phyloP scores from a whole-genome alignment of 2,329 filamentous ascomycete species.

The Cytospora leucostoma region DNA sequence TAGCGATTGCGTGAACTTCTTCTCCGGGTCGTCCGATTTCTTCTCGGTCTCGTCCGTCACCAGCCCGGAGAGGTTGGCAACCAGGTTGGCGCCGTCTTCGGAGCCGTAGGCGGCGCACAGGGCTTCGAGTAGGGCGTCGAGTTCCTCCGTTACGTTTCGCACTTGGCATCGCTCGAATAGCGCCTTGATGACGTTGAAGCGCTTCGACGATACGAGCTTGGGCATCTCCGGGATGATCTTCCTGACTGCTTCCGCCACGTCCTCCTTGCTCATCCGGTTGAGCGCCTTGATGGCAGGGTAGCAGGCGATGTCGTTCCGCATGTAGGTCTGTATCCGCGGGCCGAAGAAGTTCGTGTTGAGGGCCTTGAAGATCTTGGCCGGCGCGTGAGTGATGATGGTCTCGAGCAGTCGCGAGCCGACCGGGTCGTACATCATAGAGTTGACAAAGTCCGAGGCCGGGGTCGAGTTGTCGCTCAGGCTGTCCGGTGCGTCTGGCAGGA shows the following conservation, averaged over 20 bases:
- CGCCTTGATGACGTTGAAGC: constrained; percentile 77
- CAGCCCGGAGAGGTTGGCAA: constrained; percentile 53
- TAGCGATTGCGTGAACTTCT: constrained; percentile 35
- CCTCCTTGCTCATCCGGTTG: constrained; percentile 82
- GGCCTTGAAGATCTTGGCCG: constrained; percentile 87
- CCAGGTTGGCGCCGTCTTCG: constrained; percentile 46
- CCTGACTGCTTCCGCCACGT: constrained; percentile 72
- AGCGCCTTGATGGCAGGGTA: constrained; percentile 85
- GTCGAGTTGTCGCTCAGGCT: constrained; percentile 72
- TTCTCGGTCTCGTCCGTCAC: constrained; percentile 34
- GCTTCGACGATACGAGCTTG: constrained; percentile 70
- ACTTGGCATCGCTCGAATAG: constrained; percentile 81
- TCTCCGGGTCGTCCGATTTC: constrained; percentile 32
- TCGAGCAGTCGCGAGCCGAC: constrained; percentile 90
- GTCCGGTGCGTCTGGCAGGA: constrained; percentile 74
- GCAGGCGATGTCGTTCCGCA: constrained; percentile 86
- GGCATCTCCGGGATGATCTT: constrained; percentile 73
- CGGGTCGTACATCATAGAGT: constrained; percentile 83
- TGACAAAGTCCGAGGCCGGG: constrained; percentile 75
- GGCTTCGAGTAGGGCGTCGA: constrained; percentile 51
- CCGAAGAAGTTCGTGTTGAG: constrained; percentile 80
- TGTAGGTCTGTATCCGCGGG: constrained; percentile 74
- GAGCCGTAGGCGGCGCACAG: constrained; percentile 52
- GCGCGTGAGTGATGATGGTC: constrained; percentile 76
- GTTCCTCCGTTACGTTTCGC: constrained; percentile 42